A percentile compares a stretch with the other conserved stretches of the same genome.
Evolutionary conservation across 768 basidiomycete genomes (phyloP).

Genomic region (Leccinum uliginosum): DNA sequence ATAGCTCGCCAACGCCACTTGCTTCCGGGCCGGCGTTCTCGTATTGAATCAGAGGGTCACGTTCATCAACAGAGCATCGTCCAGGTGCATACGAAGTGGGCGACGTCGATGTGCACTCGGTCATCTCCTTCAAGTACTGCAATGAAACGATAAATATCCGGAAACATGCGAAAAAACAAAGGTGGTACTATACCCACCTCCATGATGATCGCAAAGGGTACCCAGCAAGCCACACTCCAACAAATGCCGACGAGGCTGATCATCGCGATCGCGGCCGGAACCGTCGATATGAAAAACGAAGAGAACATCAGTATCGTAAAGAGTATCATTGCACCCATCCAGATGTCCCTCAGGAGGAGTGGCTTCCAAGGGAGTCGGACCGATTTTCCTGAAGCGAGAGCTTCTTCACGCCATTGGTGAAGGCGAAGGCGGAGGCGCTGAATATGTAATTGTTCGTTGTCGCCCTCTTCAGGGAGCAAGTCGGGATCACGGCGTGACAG

Average conservation of each 20-base stretch:
- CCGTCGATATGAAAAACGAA: slow-evolving; percentile 83
- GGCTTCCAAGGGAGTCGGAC: slow-evolving; percentile 84
- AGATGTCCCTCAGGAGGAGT: slow-evolving; percentile 88
- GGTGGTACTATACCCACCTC: slow-evolving; percentile 75
- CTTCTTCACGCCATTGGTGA: slow-evolving; percentile 80
- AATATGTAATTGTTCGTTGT: slow-evolving; percentile 71
- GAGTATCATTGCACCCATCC: slow-evolving; percentile 81
- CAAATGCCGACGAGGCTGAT: slow-evolving; percentile 87
- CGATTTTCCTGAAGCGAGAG: slow-evolving; percentile 66
- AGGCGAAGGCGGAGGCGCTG: slow-evolving; percentile 67
- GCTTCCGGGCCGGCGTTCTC: slow-evolving; percentile 42
- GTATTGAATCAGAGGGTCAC: slow-evolving; percentile 55
- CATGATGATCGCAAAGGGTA: slow-evolving; percentile 97
- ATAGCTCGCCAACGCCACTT: slow-evolving; percentile 34
- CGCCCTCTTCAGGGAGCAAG: slow-evolving; percentile 63
- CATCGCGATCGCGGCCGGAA: slow-evolving; percentile 70
- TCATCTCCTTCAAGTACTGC: slow-evolving; percentile 73
- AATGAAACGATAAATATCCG: not conserved
- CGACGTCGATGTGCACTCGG: slow-evolving; percentile 28
- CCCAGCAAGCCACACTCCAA: slow-evolving; percentile 99
- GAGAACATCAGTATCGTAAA: slow-evolving; percentile 77
- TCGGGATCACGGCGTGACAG: slow-evolving; percentile 79
- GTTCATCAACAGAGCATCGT: slow-evolving; percentile 31
- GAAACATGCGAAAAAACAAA: not conserved
- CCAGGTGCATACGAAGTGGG: slow-evolving; percentile 22